phyloP scores from a whole-genome alignment of 2,329 filamentous ascomycete species.

The Trichoderma atrobrunneum region DNA sequence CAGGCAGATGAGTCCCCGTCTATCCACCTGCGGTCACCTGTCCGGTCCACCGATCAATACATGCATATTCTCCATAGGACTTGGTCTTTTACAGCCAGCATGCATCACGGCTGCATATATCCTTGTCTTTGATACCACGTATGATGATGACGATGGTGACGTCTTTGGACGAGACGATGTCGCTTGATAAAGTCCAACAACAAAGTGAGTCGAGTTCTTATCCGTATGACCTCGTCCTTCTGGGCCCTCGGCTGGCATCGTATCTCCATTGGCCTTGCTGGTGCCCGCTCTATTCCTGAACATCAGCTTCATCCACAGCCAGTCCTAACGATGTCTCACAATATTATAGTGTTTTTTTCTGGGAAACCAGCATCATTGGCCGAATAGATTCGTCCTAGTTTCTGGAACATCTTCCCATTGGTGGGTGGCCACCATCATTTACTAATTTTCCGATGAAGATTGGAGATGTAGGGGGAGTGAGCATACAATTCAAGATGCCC shows the following conservation, averaged over 20 bases:
- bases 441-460: neutral
- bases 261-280: neutral
- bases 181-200: neutral
- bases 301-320: neutral
- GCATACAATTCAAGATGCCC: neutral
- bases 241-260: neutral
- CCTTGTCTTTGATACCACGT: constrained; percentile 5
- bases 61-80: constrained; percentile 12
- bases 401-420: neutral
- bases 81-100: neutral
- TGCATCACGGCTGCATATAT: constrained; percentile 8
- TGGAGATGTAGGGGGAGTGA: neutral
- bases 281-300: neutral
- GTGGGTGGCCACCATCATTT: neutral
- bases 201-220: neutral
- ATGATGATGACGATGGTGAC: constrained; percentile 13
- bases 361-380: neutral
- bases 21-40: constrained; percentile 8
- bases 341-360: neutral
- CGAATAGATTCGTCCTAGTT: neutral
- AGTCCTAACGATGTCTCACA: neutral
- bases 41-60: constrained; percentile 4
- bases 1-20: neutral
- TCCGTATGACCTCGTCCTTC: neutral
- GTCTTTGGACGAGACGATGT: constrained; percentile 1